Evolutionary conservation across 352 stramenopile species (phyloP).

Genomic region (Blastocystis sp.): DNA sequence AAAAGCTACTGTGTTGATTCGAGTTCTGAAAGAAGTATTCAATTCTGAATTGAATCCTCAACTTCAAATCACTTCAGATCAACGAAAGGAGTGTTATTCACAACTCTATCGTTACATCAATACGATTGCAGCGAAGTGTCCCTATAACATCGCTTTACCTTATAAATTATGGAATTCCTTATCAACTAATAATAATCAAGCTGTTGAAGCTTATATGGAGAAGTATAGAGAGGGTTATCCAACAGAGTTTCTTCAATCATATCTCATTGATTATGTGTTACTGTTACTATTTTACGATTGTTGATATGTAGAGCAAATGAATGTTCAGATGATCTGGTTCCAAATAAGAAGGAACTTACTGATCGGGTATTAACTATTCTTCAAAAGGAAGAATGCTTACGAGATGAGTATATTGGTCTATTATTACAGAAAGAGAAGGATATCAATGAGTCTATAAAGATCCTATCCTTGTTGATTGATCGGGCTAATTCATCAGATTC

Average conservation of each 20-base stretch:
- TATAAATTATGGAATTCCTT: conserved; percentile 26
- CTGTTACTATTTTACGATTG: background rate
- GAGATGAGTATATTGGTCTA: background rate
- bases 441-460: background rate
- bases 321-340: background rate
- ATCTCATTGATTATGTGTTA: conserved; percentile 17
- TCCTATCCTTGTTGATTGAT: background rate
- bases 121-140: background rate
- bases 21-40: conserved; percentile 43
- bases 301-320: background rate
- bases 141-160: conserved; percentile 29
- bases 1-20: conserved; percentile 4
- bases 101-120: conserved; percentile 12
- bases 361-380: conserved; percentile 20
- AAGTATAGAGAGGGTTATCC: conserved; percentile 24
- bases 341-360: conserved; percentile 5
- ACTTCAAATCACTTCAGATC: background rate
- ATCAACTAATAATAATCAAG: background rate
- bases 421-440: background rate
- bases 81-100: background rate
- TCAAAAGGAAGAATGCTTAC: background rate
- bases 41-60: conserved; percentile 13
- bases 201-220: background rate
- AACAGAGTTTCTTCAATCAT: conserved; percentile 11
- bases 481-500: background rate